phyloP scores from a whole-genome alignment of 768 basidiomycete species.

The Lyophyllum decastes region DNA sequence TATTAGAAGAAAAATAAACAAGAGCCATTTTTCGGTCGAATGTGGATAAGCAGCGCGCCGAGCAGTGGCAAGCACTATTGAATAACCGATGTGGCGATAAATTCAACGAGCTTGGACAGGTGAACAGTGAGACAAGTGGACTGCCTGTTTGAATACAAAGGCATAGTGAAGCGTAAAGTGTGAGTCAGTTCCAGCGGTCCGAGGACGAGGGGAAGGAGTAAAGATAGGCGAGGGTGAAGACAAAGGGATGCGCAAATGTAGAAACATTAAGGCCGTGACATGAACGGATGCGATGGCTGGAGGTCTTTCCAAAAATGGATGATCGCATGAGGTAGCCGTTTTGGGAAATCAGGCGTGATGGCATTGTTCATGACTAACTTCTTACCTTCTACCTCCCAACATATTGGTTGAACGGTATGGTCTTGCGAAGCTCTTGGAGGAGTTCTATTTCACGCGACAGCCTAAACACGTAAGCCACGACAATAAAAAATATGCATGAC shows the following conservation, averaged over 20 bases:
- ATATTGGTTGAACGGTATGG: too few species aligned
- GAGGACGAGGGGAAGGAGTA: not conserved
- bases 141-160: conserved; percentile 30
- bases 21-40: conserved; percentile 16
- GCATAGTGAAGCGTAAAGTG: conserved; percentile 9
- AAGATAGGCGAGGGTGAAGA: conserved; percentile 4
- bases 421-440: too few species aligned
- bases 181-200: not conserved
- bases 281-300: not conserved
- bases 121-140: conserved; percentile 22
- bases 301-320: conserved; percentile 17
- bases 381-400: too few species aligned
- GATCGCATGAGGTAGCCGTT: conserved; percentile 21
- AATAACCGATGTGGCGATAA: conserved; percentile 13
- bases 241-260: conserved; percentile 29
- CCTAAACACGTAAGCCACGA: too few species aligned
- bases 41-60: conserved; percentile 6
- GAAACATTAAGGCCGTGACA: conserved; percentile 19
- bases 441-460: too few species aligned
- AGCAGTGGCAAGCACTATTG: not conserved
- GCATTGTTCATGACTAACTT: conserved; percentile 9
- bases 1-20: conserved; percentile 31
- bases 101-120: conserved; percentile 5
- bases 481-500: too few species aligned
- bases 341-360: conserved; percentile 15